Base-by-base conservation (phyloP, 805 yeast species). In the Brettanomyces custersianus region DNA sequence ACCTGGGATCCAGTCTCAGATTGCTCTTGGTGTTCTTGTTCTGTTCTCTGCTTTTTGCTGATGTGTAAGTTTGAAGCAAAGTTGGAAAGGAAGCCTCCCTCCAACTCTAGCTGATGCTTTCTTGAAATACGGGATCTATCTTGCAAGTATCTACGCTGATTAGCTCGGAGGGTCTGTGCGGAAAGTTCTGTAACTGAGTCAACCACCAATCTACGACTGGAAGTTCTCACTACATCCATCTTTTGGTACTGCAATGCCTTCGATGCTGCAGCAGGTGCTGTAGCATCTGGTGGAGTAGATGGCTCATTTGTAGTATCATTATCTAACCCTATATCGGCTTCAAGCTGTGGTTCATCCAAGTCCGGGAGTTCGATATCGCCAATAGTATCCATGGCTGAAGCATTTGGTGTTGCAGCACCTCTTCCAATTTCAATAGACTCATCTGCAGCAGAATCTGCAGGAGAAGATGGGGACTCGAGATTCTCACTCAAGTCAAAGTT, bases 371-470 rank as follows among this genome's bases (percentile, higher is more conserved):
- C 74, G 30, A 70, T 57, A 57, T 54, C 38, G 52, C 68, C 32
- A 23, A 39, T 36, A 25, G 26, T 34, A 30, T 58, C 63, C 27
- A 34, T 13, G 7, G 26, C 35, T 19, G 55, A 51, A 3, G 40
- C 40, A 33, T 49, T 44, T 10, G 44, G 46, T 5, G 40, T 49
- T 30, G 46, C 53, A n/a, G 39, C 55, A 15, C 57, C 67, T 56
- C 81, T 65, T 2, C 79, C 80, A 11, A 67, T 51, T 54, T 76
- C 83, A 26, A 74, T 62, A 5, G 79, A 72, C 30, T 47, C 43
- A 44, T 70, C 69, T 11, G 45, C 56, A n/a, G 43, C 46, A 12
- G 21, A 22, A 16, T 13, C 22, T n/a, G 18, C 17, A 2, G 12
- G 16, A 6, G 13, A 13, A 18, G 7, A 12, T 39, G 45, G 37